Base-by-base conservation (phyloP, 768 basidiomycete species). In the Trametes elegans region DNA sequence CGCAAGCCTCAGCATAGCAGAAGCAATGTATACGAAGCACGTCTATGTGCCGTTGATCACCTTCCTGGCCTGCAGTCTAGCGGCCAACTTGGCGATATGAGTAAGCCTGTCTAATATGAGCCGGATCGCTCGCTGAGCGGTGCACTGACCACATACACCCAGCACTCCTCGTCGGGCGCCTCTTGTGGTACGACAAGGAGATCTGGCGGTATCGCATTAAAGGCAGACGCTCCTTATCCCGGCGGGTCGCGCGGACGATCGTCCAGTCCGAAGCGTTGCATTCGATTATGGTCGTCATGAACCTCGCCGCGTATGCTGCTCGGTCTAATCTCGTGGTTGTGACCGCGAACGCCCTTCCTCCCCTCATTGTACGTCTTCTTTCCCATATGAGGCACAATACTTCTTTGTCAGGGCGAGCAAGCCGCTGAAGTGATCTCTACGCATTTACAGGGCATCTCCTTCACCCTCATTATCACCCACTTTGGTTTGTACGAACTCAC, bases 221-320 rank as follows among this genome's bases (percentile, higher is more conserved):
- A 21, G 5, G 13, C 38, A 26, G 2, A 23, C 34, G 9, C 6
- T 23, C 40, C 10, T n/a, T 42, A 16, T 42, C 35, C 10, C 44
- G 50, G 50, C 23, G 24, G 31, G 50, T 43, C 9, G 44, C 44
- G 50, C 16, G 27, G 40, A 52, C 50, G 1, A 43, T 52, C 34
- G 28, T 52, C 21, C 32, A 43, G 27, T 52, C 41, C 16, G 31
- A 52, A 24, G 40, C 19, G 3, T 14, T 41, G 6, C 44, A 52
- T 10, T 52, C 50, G 8, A 9, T 21, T 9, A 42, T 24, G n/a
- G 16, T 52, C 16, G 34, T 52, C 10, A 11, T 44, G 32, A 52
- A 44, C 32, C 41, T 52, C 24, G 32, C 28, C 5, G 21, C 31
- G 1, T 52, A 41, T n/a, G 18, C 14, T 0, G 23, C 21, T 3